These are phyloP conservation scores for Dendrothele bispora DNA, from an alignment of 768 basidiomycete species.

Conservation along the genomic window DNA sequence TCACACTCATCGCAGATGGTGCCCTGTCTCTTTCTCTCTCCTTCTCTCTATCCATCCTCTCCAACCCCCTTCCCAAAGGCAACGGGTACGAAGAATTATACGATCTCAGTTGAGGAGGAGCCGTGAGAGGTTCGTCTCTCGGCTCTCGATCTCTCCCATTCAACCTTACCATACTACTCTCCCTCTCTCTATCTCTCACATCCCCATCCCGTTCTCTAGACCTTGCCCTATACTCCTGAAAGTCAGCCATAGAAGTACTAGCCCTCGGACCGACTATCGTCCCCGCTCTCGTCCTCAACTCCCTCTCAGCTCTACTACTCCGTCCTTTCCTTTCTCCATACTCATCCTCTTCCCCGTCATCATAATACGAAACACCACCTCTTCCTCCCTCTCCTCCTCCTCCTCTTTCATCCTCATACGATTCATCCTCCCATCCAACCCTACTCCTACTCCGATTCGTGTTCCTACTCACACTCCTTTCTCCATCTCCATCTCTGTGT, in stretches of 20 bases:
- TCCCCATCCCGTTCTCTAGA: conserved; percentile 22
- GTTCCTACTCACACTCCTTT: conserved; percentile 19
- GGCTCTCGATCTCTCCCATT: conserved; percentile 17
- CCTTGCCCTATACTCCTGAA: conserved; percentile 40
- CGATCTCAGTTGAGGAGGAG: conserved; percentile 36
- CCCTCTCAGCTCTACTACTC: conserved; percentile 19
- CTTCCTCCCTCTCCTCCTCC: conserved; percentile 21
- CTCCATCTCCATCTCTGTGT: conserved; percentile 33
- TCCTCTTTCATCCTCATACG: conserved; percentile 23
- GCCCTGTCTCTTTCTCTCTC: conserved; percentile 19
- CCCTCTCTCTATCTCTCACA: conserved; percentile 17
- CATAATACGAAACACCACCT: conserved; percentile 25
- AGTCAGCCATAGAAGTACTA: conserved; percentile 59
- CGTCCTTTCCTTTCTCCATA: conserved; percentile 22
- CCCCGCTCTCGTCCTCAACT: conserved; percentile 14
- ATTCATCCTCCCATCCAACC: conserved; percentile 16
- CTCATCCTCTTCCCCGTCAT: conserved; percentile 23
- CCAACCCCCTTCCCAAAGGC: conserved; percentile 10
- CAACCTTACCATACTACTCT: not conserved
- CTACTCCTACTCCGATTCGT: conserved; percentile 15
- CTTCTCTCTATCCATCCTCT: conserved; percentile 16
- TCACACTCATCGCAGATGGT: no score
- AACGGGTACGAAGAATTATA: conserved; percentile 37
- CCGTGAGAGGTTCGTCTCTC: conserved; percentile 31
- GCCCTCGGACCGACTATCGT: conserved; percentile 32